Evolutionary conservation across 2,329 filamentous ascomycete species (phyloP), one percentile per base, ranked within the genome.

Genomic region (Exophiala viscosa): DNA sequence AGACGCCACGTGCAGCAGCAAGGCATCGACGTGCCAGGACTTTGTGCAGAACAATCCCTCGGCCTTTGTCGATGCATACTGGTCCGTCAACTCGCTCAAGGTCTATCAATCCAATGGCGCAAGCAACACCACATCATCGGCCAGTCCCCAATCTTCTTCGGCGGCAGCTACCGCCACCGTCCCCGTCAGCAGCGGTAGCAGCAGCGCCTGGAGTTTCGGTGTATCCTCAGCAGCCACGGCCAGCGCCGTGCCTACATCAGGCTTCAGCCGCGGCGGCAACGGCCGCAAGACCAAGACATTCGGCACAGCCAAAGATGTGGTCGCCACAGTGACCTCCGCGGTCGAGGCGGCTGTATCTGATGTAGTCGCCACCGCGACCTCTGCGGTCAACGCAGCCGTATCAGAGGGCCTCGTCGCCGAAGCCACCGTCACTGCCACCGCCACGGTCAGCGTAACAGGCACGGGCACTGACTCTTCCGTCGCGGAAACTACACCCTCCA

Each of bases 11-110:
- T 91, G 88, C 69, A 70, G 77, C 1, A 69, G 77, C 35, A 74
- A 82, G 60, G 87, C 82, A 0, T 59, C 70, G 34, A 84, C 83
- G 1, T 96, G 91, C 74, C 68, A 84, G 23, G 81, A 82, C 18
- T 95, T 83, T 67, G 90, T 95, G 23, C 76, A 77, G 52, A 74
- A 79, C 60, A 87, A 91, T 69, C 87, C 90, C 0, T 64, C 69
- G 7, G 87, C 78, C 7, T 95, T 93, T 68, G 65, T 70, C 20
- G 78, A 91, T 18, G 81, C 87, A 1, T 95, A 86, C 36, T 61
- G 59, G 59, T 39, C 41, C 17, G 48, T 61, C 53, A 61, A 61
- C 20, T 59, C 52, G n/a, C 50, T 61, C 15, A 48, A 51, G 45
- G 59, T 61, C 18, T 61, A 50, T 43, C 57, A 59, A 50, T 45